phyloP scores from a whole-genome alignment of 1,139 yeast species.

The Suhomyces chickasaworum region DNA sequence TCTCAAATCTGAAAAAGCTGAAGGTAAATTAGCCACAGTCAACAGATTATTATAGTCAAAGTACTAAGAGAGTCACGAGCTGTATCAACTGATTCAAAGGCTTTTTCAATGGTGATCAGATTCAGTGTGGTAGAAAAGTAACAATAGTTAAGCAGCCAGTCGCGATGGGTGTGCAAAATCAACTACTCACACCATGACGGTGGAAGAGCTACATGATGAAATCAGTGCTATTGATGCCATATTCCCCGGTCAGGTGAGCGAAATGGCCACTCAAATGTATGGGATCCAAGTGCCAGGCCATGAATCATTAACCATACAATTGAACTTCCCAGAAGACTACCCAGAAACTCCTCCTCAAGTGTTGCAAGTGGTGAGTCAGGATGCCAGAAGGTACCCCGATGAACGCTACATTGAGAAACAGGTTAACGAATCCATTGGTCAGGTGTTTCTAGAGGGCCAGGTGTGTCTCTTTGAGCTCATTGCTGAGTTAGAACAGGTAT shows the following conservation, averaged over 20 bases:
- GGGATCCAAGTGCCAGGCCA: slow-evolving; percentile 66
- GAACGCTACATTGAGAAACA: slow-evolving; percentile 43
- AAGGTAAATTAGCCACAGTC: too few species aligned
- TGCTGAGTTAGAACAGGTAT: slow-evolving; percentile 59
- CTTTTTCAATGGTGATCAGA: too few species aligned
- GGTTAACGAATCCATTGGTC: slow-evolving; percentile 46
- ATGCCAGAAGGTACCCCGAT: slow-evolving; percentile 38
- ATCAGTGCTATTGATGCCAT: slow-evolving; percentile 84
- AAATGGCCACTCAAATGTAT: slow-evolving; percentile 42
- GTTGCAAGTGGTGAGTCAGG: slow-evolving; percentile 49
- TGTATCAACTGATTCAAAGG: too few species aligned
- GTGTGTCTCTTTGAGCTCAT: slow-evolving; percentile 82
- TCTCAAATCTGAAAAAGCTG: too few species aligned
- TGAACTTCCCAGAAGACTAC: slow-evolving; percentile 69
- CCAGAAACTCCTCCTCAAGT: slow-evolving; percentile 66
- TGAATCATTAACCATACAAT: slow-evolving; percentile 55
- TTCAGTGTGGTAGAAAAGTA: background rate
- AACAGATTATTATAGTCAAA: too few species aligned
- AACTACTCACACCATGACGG: slow-evolving; percentile 26
- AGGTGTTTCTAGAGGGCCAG: slow-evolving; percentile 50
- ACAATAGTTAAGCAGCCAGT: background rate
- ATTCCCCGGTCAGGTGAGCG: slow-evolving; percentile 60
- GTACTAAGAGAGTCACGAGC: too few species aligned
- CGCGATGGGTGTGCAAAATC: slow-evolving; percentile 1
- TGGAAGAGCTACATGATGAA: slow-evolving; percentile 73